Percentiles rank a stretch among this genome's conserved stretches.
phyloP scores from a whole-genome alignment of 1,139 yeast species.

The Yamadazyma siamensis region DNA sequence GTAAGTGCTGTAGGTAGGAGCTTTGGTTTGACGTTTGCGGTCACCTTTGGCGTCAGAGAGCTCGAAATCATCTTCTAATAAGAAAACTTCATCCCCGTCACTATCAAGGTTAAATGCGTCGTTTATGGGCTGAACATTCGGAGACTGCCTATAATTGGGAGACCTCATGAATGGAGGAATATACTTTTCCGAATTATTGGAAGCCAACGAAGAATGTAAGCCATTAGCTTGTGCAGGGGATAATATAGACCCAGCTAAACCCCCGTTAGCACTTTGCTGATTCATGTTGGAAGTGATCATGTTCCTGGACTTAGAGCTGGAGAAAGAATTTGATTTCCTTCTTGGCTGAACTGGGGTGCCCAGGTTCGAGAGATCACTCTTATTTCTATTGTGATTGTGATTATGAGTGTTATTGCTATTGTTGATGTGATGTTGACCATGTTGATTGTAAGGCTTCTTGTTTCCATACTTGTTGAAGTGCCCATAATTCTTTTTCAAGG shows the following conservation, averaged over 20 bases:
- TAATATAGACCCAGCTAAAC: not conserved
- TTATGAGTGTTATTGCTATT: conserved; percentile 13
- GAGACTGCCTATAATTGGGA: conserved; percentile 33
- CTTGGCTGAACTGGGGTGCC: conserved; percentile 12
- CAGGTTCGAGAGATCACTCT: conserved; percentile 12
- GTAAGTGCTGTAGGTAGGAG: conserved; percentile 14
- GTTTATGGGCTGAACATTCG: conserved; percentile 32
- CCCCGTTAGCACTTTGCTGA: conserved; percentile 1
- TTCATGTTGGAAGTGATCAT: conserved; percentile 6
- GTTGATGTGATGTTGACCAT: conserved; percentile 13
- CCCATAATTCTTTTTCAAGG: conserved; percentile 17
- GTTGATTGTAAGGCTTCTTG: conserved; percentile 14
- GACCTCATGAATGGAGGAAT: conserved; percentile 46
- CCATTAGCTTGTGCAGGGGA: not conserved
- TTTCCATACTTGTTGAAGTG: conserved; percentile 9
- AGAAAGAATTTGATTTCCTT: conserved; percentile 30
- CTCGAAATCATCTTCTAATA: conserved; percentile 43
- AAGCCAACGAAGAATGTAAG: conserved; percentile 8
- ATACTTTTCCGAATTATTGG: conserved; percentile 31
- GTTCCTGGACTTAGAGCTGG: conserved; percentile 24
- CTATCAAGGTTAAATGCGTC: conserved; percentile 29
- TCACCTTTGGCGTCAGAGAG: conserved; percentile 8
- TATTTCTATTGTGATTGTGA: conserved; percentile 13
- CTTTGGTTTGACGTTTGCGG: conserved; percentile 7
- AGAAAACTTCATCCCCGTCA: conserved; percentile 42